Evolutionary conservation across 495 filamentous ascomycete genomes (phyloP), one percentile per base, ranked within the genome.

Genomic region (Penicillium lagena): DNA sequence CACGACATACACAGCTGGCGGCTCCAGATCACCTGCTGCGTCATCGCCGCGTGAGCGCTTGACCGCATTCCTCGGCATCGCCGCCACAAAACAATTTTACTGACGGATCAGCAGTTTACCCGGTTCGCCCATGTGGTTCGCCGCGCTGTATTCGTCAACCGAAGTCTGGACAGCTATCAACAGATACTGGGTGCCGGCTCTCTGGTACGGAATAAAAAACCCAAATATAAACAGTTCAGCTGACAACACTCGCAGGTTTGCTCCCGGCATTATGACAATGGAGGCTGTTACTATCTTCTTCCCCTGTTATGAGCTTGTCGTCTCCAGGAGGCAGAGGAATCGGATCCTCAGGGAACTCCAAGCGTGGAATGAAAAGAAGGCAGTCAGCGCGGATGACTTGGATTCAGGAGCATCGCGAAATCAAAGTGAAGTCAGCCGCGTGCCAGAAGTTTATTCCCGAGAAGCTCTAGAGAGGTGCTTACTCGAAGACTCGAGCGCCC

Each of bases 1-100:
- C 66, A 56, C 29, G 79, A 83, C 45, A 75, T 79, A 4, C 71
- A 81, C 37, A 67, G 71, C 30, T 83, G 79, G 79, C 69, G 76
- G 27, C 55, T 73, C 3, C 78, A 82, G 48, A 81, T 77, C 12
- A 73, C 70, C 9, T 49, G 66, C 12, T 78, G 75, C 51, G 69
- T 78, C 49, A 49, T 82, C 41, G 69, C 73, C 12, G 71, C 75
- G 78, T 80, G 50, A 45, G 60, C 35, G 11, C 32, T 37, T n/a
- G n/a, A n/a, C 11, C 11, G n/a, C n/a, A 32, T 32, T 32, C 11
- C 11, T 32, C 30, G 30, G 7, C 30, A 32, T 32, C 30, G 11
- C 30, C 30, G 11, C 7, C 30, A 32, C 30, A 15, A 11, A 35
- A 7, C 12, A 35, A 14, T 6, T 35, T 32, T 47, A 37, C 51